phyloP scores from a whole-genome alignment of 345 rosid genomes.

The Balakata baccata region DNA sequence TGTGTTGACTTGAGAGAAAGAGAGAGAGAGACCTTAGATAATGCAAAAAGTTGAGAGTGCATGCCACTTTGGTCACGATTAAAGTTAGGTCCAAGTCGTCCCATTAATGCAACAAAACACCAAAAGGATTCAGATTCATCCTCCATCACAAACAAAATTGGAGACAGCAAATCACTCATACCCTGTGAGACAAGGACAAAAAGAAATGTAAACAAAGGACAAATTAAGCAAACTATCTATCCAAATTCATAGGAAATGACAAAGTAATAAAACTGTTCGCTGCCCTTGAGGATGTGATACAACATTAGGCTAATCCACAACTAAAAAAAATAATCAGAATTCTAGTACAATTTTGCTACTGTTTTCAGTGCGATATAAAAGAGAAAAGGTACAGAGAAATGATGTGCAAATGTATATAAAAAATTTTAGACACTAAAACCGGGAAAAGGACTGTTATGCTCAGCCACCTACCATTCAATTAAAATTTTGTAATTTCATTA shows the following conservation, averaged over 20 bases:
- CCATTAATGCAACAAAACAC: slow-evolving; percentile 95
- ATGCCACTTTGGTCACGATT: slow-evolving; percentile 97
- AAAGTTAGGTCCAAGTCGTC: slow-evolving; percentile 96
- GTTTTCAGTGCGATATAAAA: background rate
- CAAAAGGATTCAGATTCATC: slow-evolving; percentile 94
- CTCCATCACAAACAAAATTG: slow-evolving; percentile 78
- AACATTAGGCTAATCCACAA: background rate
- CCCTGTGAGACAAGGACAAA: slow-evolving; percentile 51
- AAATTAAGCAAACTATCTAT: background rate
- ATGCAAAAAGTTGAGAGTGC: slow-evolving; percentile 96
- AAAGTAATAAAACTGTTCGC: background rate
- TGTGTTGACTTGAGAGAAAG: background rate
- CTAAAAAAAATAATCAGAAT: background rate
- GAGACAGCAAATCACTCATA: slow-evolving; percentile 93
- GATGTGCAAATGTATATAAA: background rate
- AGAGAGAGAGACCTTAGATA: slow-evolving; percentile 64
- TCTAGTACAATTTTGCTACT: background rate
- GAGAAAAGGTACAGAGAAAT: background rate
- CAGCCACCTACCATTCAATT: background rate
- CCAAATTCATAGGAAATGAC: too few relatives aligned
- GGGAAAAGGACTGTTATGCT: background rate
- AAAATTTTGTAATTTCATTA: background rate
- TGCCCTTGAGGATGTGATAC: background rate
- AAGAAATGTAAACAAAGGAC: background rate
- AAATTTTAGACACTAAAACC: background rate